A percentile compares a stretch with the other conserved stretches of the same genome.
Conservation (phyloP, 2,329 filamentous ascomycete genomes). For the Botrytis squamosa region DNA sequence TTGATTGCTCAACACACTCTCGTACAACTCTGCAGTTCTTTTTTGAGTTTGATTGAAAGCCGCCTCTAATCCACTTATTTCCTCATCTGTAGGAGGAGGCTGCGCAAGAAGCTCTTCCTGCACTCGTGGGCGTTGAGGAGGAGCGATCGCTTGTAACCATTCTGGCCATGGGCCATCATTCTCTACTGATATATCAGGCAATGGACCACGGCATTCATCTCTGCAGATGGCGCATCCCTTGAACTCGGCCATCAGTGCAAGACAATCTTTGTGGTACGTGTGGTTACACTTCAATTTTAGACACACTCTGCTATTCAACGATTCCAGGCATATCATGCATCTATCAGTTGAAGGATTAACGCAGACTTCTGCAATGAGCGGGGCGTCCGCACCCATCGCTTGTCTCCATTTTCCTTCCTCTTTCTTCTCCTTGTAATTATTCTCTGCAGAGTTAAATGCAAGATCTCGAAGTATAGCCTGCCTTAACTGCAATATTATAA, state of each 20-base stretch:
- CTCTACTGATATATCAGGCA: background rate
- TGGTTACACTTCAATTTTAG: background rate
- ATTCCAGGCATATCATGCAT: background rate
- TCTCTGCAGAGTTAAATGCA: background rate
- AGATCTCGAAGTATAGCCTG: background rate
- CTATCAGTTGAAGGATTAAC: background rate
- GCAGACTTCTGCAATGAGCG: background rate
- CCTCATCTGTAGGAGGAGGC: background rate
- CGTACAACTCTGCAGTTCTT: background rate
- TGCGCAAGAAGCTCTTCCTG: background rate
- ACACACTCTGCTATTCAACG: background rate
- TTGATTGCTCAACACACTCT: background rate
- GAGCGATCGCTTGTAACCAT: background rate
- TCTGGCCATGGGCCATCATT: background rate
- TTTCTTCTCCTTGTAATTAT: rapidly evolving
- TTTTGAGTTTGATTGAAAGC: background rate
- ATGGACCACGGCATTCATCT: background rate
- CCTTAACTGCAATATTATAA: background rate
- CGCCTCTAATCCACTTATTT: background rate
- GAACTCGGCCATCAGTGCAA: background rate
- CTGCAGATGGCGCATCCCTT: background rate
- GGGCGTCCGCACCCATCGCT: background rate
- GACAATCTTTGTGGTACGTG: background rate
- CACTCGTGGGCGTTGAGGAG: background rate
- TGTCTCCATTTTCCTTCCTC: background rate